Percentiles rank a stretch among this genome's conserved stretches.
Evolutionary conservation across 2,329 filamentous ascomycete genomes (phyloP).

Genomic region (Cryphonectria carpinicola): DNA sequence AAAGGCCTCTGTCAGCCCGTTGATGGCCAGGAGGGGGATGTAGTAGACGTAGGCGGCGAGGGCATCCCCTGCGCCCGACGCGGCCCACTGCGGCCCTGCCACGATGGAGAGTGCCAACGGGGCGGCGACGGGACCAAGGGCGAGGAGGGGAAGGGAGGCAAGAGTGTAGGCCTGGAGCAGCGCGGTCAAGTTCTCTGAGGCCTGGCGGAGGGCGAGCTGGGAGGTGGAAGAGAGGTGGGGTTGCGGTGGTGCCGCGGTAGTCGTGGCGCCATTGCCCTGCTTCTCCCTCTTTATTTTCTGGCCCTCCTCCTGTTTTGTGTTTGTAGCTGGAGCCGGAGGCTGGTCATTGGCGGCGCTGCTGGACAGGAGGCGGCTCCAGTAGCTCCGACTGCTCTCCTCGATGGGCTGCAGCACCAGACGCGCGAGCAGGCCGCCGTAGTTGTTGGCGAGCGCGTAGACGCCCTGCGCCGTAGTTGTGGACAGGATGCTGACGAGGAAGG

Average conservation of each 20-base stretch:
- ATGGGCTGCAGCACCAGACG: constrained; percentile 92
- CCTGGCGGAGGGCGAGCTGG: constrained; percentile 41
- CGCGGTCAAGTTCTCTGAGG: constrained; percentile 58
- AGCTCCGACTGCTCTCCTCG: constrained; percentile 88
- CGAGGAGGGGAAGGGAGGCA: constrained; percentile 68
- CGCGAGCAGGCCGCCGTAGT: constrained; percentile 89
- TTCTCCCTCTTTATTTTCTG: not conserved
- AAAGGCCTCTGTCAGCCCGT: constrained; percentile 91
- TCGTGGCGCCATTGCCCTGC: constrained; percentile 26
- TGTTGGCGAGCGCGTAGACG: constrained; percentile 89
- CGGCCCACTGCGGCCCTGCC: constrained; percentile 77
- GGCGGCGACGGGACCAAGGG: constrained; percentile 75
- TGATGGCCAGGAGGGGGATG: constrained; percentile 88
- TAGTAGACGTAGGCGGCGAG: constrained; percentile 87
- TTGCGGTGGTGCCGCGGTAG: constrained; percentile 27
- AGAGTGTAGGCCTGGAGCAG: constrained; percentile 77
- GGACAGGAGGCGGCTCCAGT: constrained; percentile 80
- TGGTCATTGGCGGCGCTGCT: constrained; percentile 39
- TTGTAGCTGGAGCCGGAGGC: not conserved
- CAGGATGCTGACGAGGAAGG: constrained; percentile 79
- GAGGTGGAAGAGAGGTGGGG: constrained; percentile 23
- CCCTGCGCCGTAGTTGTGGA: constrained; percentile 82
- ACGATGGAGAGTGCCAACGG: constrained; percentile 74
- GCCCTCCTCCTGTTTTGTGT: not conserved
- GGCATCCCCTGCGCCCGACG: constrained; percentile 72